Percentiles rank a stretch among this genome's conserved stretches.
These are phyloP conservation scores for Ilyonectria robusta DNA, from an alignment of 2,329 filamentous ascomycete species.

Conservation along the genomic window DNA sequence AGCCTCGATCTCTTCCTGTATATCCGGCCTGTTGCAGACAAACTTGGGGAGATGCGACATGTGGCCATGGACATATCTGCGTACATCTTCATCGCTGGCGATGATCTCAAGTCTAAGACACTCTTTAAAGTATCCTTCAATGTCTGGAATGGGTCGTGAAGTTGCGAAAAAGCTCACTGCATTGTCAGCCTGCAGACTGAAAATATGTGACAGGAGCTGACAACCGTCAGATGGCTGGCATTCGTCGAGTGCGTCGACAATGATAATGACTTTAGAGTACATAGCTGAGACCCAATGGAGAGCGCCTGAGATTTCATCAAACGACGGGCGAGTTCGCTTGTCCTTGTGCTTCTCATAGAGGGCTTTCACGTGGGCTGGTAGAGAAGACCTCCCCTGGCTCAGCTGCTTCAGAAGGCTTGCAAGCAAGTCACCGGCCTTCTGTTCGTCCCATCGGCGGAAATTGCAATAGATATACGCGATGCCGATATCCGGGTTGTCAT, in stretches of 20 bases:
- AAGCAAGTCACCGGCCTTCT: conserved; percentile 44
- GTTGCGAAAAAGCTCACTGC: conserved; percentile 42
- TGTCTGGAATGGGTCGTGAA: conserved; percentile 38
- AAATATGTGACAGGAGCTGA: conserved; percentile 14
- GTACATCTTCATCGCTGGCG: conserved; percentile 34
- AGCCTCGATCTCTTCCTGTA: too few species aligned
- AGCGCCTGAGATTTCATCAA: neutral
- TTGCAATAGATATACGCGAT: conserved; percentile 52
- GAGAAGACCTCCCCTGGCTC: conserved; percentile 20
- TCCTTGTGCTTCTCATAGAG: neutral
- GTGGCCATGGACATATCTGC: conserved; percentile 9
- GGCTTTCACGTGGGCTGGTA: neutral
- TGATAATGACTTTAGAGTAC: conserved; percentile 29
- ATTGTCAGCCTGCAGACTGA: neutral
- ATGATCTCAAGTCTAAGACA: conserved; percentile 25
- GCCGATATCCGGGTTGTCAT: conserved; percentile 16
- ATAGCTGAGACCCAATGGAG: neutral
- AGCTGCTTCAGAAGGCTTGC: conserved; percentile 53
- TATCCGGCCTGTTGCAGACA: too few species aligned
- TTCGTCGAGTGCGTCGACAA: conserved; percentile 48
- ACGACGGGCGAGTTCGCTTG: neutral
- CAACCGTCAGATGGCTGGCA: neutral
- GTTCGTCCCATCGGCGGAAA: conserved; percentile 32
- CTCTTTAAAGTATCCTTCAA: conserved; percentile 13
- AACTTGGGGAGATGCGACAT: too few species aligned